Evolutionary conservation across 148 eudicot species (phyloP), one percentile per base, ranked within the genome.

Genomic region (Pharnaceum exiguum): DNA sequence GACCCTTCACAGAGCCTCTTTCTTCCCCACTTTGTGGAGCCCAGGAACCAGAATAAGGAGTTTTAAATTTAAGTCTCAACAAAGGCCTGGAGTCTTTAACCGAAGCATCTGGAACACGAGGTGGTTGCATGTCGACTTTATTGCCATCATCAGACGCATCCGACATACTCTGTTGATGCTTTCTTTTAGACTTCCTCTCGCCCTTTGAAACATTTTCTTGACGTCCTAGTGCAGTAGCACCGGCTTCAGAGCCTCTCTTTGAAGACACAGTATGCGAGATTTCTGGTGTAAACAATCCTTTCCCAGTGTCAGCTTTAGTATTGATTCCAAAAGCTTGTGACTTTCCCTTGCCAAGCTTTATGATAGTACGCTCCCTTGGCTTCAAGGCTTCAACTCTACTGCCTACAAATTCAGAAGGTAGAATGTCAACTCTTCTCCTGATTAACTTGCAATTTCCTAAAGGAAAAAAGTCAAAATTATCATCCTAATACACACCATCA

Each of bases 51-150:
- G 64, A 66, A 60, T 63, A 68, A 23, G 95, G 84, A 69, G 80
- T 85, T 73, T 79, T 93, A 60, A 93, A 77, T 63, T 93, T 93
- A 13, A 93, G 74, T 69, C 77, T 88, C 51, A 88, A 66, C 46
- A 71, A 69, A 67, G 94, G 95, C 70, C 77, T 85, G 10, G 81
- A 69, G 54, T 93, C 98, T 67, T 75, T 93, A 27, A 62, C 44
- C 19, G 64, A 46, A 50, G 79, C 67, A 48, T 75, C 62, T 44
- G 82, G 59, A 11, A 43, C 59, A 24, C 78, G 61, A 51, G 77
- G 48, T 27, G 54, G 36, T 38, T 43, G 66, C 52, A 55, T 65
- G 21, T 50, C 55, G 43, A 49, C 70, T 43, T 71, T 82, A 46
- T 62, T 61, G 31, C 72, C 48, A 31, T 70, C 74, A 47, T 68